Percentiles rank a stretch among this genome's conserved stretches.
Evolutionary conservation across 805 yeast species (phyloP).

Genomic region (Martiniozyma abietophila): DNA sequence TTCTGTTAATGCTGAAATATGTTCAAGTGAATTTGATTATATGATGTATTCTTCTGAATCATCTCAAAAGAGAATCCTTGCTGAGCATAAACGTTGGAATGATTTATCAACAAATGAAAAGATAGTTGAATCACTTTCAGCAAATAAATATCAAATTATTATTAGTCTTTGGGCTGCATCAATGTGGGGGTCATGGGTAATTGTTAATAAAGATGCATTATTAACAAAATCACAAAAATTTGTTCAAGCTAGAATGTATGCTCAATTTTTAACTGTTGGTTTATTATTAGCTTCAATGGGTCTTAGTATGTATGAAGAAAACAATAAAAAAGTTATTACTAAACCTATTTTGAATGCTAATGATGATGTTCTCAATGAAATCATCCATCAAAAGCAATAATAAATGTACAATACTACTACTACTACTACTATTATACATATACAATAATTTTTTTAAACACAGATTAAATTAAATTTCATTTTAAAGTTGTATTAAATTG

Average conservation of each 20-base stretch:
- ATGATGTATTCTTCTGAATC: conserved; percentile 44
- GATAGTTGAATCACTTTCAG: conserved; percentile 37
- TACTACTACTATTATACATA: too few relatives aligned
- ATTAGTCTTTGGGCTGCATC: conserved; percentile 75
- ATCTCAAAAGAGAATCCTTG: conserved; percentile 32
- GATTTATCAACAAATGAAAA: conserved; percentile 40
- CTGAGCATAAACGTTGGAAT: conserved; percentile 44
- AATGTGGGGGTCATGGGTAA: conserved; percentile 68
- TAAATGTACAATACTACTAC: too few relatives aligned
- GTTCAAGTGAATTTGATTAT: conserved; percentile 59
- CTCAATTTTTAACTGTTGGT: conserved; percentile 71
- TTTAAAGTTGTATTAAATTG: too few relatives aligned
- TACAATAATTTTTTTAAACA: too few relatives aligned
- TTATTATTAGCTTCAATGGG: conserved; percentile 62
- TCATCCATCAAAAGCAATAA: conserved; percentile 10
- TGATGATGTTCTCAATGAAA: conserved; percentile 12
- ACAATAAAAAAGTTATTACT: too few relatives aligned
- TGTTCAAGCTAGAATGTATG: conserved; percentile 86
- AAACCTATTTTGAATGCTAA: conserved; percentile 7
- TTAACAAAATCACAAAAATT: conserved; percentile 72
- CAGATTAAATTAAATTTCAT: too few relatives aligned
- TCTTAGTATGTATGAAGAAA: conserved; percentile 54
- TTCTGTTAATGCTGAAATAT: conserved; percentile 61
- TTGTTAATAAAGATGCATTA: conserved; percentile 63
- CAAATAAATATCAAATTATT: conserved; percentile 57